Evolutionary conservation across 192 early-diverging fungal genomes (phyloP).

Genomic region (Podila clonocystis): DNA sequence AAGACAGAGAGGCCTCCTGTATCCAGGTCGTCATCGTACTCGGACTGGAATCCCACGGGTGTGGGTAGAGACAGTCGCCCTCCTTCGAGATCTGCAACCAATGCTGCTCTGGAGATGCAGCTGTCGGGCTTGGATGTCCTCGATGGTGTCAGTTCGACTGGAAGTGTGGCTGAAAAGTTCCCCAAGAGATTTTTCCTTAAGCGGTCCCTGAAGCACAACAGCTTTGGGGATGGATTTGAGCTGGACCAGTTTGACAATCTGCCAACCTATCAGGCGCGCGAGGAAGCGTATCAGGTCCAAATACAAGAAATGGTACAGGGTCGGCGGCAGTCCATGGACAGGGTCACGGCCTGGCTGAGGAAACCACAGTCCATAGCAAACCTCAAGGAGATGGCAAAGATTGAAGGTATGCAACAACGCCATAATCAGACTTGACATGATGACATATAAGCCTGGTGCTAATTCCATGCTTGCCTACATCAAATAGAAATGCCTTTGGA

Average conservation of each 20-base stretch:
- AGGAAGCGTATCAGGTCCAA: background rate
- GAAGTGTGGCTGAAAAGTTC: constrained; percentile 7
- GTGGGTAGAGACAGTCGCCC: constrained; percentile 24
- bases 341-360: constrained; percentile 34
- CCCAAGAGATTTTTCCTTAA: constrained; percentile 25
- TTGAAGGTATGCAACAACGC: constrained; percentile 9
- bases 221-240: constrained; percentile 42
- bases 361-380: constrained; percentile 42
- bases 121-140: constrained; percentile 13
- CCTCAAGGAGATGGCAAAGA: constrained; percentile 19
- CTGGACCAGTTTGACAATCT: constrained; percentile 42
- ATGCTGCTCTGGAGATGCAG: constrained; percentile 12
- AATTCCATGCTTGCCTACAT: background rate
- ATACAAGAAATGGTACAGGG: constrained; percentile 10
- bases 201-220: constrained; percentile 24
- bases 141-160: constrained; percentile 6
- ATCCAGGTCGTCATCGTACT: constrained; percentile 30
- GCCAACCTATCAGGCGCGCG: constrained; percentile 1
- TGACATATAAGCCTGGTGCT: background rate
- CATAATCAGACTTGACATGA: background rate
- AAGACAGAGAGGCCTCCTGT: background rate
- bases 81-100: constrained; percentile 16
- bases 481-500: background rate
- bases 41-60: constrained; percentile 23
- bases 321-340: constrained; percentile 24